phyloP scores from a whole-genome alignment of 306 rosid species.

The Begonia masoniana region DNA sequence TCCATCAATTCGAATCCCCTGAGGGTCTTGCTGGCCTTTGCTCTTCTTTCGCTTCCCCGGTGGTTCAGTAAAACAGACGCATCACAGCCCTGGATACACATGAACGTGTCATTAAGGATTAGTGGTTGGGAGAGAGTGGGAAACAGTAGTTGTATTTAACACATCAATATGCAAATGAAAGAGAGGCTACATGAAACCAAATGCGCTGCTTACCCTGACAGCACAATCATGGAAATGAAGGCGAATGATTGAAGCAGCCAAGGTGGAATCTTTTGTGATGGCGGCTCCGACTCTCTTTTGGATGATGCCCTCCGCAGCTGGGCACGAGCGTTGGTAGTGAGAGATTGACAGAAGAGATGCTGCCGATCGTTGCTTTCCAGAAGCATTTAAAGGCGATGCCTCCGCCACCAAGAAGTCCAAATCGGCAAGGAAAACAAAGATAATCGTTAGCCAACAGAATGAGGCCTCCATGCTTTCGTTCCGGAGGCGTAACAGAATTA shows the following conservation, averaged over 20 bases:
- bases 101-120: neutral
- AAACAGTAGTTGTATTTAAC: neutral
- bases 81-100: slow-evolving; percentile 52
- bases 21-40: slow-evolving; percentile 48
- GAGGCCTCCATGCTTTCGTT: neutral
- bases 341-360: slow-evolving; percentile 22
- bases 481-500: neutral
- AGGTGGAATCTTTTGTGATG: slow-evolving; percentile 46
- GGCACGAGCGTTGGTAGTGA: slow-evolving; percentile 42
- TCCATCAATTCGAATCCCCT: slow-evolving; percentile 63
- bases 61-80: slow-evolving; percentile 56
- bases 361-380: neutral
- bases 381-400: neutral
- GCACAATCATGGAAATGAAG: slow-evolving; percentile 81
- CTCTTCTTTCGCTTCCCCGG: slow-evolving; percentile 45
- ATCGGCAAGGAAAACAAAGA: slow-evolving; percentile 17
- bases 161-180: neutral
- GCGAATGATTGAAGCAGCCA: slow-evolving; percentile 64
- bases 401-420: slow-evolving; percentile 12
- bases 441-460: neutral
- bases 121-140: neutral
- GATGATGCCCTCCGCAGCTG: slow-evolving; percentile 60
- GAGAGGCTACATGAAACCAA: neutral
- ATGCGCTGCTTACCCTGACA: slow-evolving; percentile 37
- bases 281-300: slow-evolving; percentile 43